A percentile compares a stretch with the other conserved stretches of the same genome.
Conservation (phyloP, 1,139 yeast genomes). For the Casaregolazyma lundiana region DNA sequence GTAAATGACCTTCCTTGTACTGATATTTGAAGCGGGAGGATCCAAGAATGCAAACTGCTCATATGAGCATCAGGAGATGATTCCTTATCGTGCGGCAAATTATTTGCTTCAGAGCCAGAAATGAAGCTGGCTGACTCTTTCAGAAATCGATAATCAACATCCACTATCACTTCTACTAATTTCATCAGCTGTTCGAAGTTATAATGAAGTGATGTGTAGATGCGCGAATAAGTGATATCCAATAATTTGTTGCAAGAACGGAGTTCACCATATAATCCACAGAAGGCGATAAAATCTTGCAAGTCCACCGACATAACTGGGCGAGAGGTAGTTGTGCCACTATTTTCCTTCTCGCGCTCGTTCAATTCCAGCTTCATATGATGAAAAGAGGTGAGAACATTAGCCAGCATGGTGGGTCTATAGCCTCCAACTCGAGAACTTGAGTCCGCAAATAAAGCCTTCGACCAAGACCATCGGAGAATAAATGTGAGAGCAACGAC, state of each 20-base stretch:
- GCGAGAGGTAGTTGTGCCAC: background rate
- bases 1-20: background rate
- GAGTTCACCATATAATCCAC: slow-evolving; percentile 2
- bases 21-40: background rate
- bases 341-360: background rate
- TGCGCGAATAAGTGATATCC: background rate
- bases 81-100: background rate
- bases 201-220: background rate
- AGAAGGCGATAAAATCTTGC: background rate
- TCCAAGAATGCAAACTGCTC: background rate
- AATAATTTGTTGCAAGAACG: background rate
- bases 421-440: background rate
- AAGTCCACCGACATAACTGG: background rate
- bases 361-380: background rate
- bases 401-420: background rate
- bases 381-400: background rate
- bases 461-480: background rate
- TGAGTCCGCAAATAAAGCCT: background rate
- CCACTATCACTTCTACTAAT: background rate
- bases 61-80: too few relatives aligned
- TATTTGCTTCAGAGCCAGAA: background rate
- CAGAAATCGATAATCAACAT: background rate
- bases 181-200: background rate
- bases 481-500: background rate
- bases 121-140: background rate